These are phyloP conservation scores for Ampelomyces quisqualis DNA, from an alignment of 2,329 filamentous ascomycete species.

Conservation along the genomic window DNA sequence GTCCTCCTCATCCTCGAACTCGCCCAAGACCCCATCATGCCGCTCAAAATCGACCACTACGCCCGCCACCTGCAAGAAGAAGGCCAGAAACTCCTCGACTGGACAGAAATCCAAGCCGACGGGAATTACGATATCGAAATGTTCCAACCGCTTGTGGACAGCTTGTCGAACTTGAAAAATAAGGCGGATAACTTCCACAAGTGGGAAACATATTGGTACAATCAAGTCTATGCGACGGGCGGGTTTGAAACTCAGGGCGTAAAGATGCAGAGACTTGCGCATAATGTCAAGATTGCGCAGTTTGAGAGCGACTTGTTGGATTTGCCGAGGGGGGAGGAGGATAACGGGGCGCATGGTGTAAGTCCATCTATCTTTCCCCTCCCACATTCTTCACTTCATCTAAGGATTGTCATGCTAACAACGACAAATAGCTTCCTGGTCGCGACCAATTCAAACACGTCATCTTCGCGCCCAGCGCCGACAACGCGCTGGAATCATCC, in stretches of 20 bases:
- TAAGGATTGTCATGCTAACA: slow-evolving; percentile 8
- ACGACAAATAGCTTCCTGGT: slow-evolving; percentile 60
- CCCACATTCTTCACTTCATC: not conserved
- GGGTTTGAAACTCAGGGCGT: slow-evolving; percentile 74
- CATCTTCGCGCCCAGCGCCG: slow-evolving; percentile 79
- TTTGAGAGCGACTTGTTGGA: slow-evolving; percentile 88
- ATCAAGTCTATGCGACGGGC: slow-evolving; percentile 66
- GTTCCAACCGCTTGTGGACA: slow-evolving; percentile 62
- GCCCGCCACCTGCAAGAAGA: slow-evolving; percentile 65
- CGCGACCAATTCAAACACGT: slow-evolving; percentile 93
- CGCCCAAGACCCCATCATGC: slow-evolving; percentile 75
- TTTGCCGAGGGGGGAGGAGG: slow-evolving; percentile 57
- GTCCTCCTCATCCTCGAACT: slow-evolving; percentile 83
- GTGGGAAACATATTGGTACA: slow-evolving; percentile 79
- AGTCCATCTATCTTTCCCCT: slow-evolving; percentile 41
- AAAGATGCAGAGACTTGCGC: slow-evolving; percentile 66
- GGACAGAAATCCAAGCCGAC: slow-evolving; percentile 54
- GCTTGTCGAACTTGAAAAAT: slow-evolving; percentile 60
- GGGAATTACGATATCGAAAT: slow-evolving; percentile 49
- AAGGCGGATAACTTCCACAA: slow-evolving; percentile 66
- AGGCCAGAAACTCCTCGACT: slow-evolving; percentile 67
- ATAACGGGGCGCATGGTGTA: slow-evolving; percentile 59
- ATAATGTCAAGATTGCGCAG: slow-evolving; percentile 74
- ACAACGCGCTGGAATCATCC: slow-evolving; percentile 65
- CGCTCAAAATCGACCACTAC: slow-evolving; percentile 77